Conservation (phyloP, 257 asterid genomes). For the Linderniella brevidens region DNA sequence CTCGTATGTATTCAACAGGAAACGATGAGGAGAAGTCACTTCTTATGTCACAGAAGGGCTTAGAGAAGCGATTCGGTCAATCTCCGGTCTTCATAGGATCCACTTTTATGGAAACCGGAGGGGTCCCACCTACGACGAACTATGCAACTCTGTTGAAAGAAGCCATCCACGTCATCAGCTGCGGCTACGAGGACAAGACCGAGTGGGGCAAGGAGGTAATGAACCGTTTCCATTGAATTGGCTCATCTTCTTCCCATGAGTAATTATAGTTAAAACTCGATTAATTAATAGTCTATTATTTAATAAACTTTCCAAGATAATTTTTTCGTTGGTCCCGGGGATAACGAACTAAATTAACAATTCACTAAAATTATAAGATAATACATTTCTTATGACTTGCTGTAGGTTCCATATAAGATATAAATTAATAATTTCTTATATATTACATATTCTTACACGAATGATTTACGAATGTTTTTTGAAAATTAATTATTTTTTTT, state of each 20-base stretch:
- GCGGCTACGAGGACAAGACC: conserved; percentile 88
- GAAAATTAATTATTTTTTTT: no score
- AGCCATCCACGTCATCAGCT: conserved; percentile 93
- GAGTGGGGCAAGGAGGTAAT: conserved; percentile 93
- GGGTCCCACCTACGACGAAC: conserved; percentile 74
- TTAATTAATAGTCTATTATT: no score
- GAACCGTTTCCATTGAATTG: not conserved
- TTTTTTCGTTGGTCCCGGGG: conserved; percentile 2
- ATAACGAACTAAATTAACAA: no score
- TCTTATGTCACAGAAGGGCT: conserved; percentile 84
- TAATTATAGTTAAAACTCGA: no score
- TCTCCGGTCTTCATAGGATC: conserved; percentile 89
- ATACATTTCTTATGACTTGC: no score
- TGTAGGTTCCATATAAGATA: no score
- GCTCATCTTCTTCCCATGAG: not conserved
- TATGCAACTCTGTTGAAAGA: conserved; percentile 69
- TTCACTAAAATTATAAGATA: no score
- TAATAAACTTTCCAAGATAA: no score
- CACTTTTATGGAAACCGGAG: conserved; percentile 84
- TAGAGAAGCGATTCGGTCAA: conserved; percentile 90
- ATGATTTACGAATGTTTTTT: no score
- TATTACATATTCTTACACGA: no score
- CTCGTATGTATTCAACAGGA: conserved; percentile 25
- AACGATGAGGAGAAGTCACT: conserved; percentile 74
- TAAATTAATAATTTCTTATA: no score